Evolutionary conservation across 75 land plant genomes (phyloP).

Genomic region (Isoetes taiwanensis): DNA sequence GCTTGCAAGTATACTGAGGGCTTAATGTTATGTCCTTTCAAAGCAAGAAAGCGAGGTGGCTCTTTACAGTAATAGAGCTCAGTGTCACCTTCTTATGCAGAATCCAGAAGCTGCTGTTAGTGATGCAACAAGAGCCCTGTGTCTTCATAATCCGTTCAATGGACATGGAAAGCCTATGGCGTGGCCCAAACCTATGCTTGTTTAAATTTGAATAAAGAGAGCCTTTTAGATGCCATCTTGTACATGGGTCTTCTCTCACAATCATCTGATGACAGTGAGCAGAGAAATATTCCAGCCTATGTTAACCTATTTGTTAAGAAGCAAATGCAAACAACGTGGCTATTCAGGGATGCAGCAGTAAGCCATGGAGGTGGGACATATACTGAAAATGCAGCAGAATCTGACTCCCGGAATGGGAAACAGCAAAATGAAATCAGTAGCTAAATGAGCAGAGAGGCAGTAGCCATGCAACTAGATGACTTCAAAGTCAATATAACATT

Average conservation of each 20-base stretch:
- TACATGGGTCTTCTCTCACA: constrained; percentile 21
- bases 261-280: constrained; percentile 4
- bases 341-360: constrained; percentile 22
- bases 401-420: too few relatives aligned
- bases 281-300: constrained; percentile 31
- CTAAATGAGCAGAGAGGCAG: too few relatives aligned
- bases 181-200: constrained; percentile 72
- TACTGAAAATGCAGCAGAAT: too few relatives aligned
- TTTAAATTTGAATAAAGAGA: constrained; percentile 52
- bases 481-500: too few relatives aligned
- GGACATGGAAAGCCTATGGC: constrained; percentile 87
- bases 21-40: constrained; percentile 67
- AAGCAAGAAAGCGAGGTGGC: constrained; percentile 87
- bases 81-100: constrained; percentile 78
- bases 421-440: too few relatives aligned
- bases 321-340: constrained; percentile 59
- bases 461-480: too few relatives aligned
- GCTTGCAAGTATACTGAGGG: constrained; percentile 92
- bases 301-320: constrained; percentile 54
- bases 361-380: constrained; percentile 8
- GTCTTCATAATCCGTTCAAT: constrained; percentile 80
- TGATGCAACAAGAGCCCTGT: constrained; percentile 88
- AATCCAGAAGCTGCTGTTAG: constrained; percentile 78
- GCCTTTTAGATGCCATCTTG: constrained; percentile 53
- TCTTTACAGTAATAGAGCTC: constrained; percentile 83